phyloP scores from a whole-genome alignment of 345 rosid genomes.

The Cardamine resedifolia region DNA sequence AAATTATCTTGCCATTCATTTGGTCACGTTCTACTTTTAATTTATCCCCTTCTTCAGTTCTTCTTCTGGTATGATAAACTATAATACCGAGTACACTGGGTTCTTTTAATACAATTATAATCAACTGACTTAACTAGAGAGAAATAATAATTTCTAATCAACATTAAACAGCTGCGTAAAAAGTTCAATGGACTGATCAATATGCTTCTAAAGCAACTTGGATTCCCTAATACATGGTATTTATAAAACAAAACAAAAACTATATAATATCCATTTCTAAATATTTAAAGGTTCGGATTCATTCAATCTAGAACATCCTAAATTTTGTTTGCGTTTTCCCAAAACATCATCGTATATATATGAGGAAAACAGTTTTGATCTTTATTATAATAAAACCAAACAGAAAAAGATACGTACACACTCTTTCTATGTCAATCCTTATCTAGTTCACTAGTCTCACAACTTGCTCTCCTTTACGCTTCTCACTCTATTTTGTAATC shows the following conservation, averaged over 20 bases:
- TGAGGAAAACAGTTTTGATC: neutral
- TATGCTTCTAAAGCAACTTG: neutral
- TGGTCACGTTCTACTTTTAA: conserved; percentile 5
- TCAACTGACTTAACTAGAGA: neutral
- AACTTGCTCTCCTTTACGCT: conserved; percentile 1
- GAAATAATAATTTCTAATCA: neutral
- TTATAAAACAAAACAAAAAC: neutral
- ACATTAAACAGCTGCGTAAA: no score
- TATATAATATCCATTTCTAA: neutral
- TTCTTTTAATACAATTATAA: neutral
- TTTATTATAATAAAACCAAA: neutral
- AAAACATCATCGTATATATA: neutral
- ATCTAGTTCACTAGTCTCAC: neutral
- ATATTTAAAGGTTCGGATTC: neutral
- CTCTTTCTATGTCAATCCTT: neutral
- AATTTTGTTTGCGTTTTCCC: neutral
- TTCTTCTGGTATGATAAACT: neutral
- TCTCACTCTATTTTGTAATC: neutral
- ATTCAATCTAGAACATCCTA: neutral
- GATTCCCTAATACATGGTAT: neutral
- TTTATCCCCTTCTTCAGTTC: neutral
- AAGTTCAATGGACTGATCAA: no score
- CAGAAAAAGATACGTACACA: neutral
- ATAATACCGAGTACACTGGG: neutral
- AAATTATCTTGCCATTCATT: neutral